These are phyloP conservation scores for Rhizopus sp. DNA, from an alignment of 371 early-diverging fungal species.

Conservation along the genomic window DNA sequence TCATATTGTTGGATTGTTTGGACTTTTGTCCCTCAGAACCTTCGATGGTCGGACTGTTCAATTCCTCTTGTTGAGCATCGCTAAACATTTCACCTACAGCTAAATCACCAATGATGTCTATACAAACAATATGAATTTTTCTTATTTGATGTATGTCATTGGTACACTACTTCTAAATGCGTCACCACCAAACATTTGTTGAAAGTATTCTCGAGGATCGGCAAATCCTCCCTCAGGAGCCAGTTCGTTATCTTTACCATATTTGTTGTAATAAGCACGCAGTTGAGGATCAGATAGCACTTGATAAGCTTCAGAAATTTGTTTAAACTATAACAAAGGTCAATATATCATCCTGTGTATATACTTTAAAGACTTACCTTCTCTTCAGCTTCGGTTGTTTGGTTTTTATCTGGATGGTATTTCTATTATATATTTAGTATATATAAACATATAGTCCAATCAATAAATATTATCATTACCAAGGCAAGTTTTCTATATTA, in stretches of 20 bases:
- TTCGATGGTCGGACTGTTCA: not conserved
- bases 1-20: constrained; percentile 28
- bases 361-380: constrained; percentile 56
- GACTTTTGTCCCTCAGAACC: constrained; percentile 2
- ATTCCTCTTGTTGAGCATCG: constrained; percentile 34
- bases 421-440: too few species aligned
- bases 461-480: constrained; percentile 21
- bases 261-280: constrained; percentile 87
- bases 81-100: constrained; percentile 48
- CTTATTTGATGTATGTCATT: not conserved
- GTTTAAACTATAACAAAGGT: constrained; percentile 71
- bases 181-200: constrained; percentile 95
- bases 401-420: constrained; percentile 97
- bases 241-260: constrained; percentile 74
- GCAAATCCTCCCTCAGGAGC: constrained; percentile 77
- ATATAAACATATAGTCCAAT: not conserved
- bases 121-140: not conserved
- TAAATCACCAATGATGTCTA: constrained; percentile 52
- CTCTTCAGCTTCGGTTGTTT: constrained; percentile 85
- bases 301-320: constrained; percentile 95
- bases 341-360: not conserved
- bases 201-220: constrained; percentile 92
- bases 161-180: constrained; percentile 62
- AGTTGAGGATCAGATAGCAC: constrained; percentile 88
- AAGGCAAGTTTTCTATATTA: constrained; percentile 47